These are phyloP conservation scores for Geotrichum restrictum DNA, from an alignment of 1,139 yeast genomes.

Conservation along the genomic window DNA sequence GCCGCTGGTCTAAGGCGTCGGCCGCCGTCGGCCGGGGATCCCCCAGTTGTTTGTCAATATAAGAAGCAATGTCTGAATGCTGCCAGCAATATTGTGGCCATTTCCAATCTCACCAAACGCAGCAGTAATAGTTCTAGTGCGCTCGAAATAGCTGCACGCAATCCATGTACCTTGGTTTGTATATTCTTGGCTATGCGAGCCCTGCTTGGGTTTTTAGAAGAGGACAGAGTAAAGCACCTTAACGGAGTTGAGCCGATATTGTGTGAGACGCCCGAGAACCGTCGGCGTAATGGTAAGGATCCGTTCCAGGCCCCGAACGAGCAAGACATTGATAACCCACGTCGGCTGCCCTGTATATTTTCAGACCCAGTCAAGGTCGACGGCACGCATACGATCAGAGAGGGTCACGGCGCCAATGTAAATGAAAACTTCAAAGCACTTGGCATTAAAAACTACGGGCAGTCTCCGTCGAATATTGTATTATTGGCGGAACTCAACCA, in stretches of 20 bases:
- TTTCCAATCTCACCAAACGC: slow-evolving; percentile 22
- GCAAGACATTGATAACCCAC: too few relatives aligned
- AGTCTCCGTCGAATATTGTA: too few relatives aligned
- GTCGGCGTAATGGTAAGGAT: too few relatives aligned
- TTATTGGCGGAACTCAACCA: not conserved
- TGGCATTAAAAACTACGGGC: too few relatives aligned
- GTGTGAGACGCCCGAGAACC: too few relatives aligned
- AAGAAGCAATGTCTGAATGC: slow-evolving; percentile 26
- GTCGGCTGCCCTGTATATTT: too few relatives aligned
- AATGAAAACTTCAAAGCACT: too few relatives aligned
- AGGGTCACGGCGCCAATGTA: too few relatives aligned
- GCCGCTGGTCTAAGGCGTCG: slow-evolving; percentile 17
- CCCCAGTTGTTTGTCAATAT: slow-evolving; percentile 22
- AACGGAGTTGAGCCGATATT: too few relatives aligned
- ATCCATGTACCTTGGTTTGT: slow-evolving; percentile 27
- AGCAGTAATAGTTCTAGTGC: slow-evolving; percentile 25
- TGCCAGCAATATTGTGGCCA: slow-evolving; percentile 26
- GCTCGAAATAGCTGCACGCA: slow-evolving; percentile 20
- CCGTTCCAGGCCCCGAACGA: too few relatives aligned
- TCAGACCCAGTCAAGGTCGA: too few relatives aligned
- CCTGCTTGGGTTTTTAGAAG: slow-evolving; percentile 26
- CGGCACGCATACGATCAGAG: not conserved
- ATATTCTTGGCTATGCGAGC: slow-evolving; percentile 30
- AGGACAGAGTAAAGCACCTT: slow-evolving; percentile 8
- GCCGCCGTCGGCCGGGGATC: slow-evolving; percentile 11